Base-by-base conservation (phyloP, 2,329 filamentous ascomycete species). In the Aspergillus brasiliensis region DNA sequence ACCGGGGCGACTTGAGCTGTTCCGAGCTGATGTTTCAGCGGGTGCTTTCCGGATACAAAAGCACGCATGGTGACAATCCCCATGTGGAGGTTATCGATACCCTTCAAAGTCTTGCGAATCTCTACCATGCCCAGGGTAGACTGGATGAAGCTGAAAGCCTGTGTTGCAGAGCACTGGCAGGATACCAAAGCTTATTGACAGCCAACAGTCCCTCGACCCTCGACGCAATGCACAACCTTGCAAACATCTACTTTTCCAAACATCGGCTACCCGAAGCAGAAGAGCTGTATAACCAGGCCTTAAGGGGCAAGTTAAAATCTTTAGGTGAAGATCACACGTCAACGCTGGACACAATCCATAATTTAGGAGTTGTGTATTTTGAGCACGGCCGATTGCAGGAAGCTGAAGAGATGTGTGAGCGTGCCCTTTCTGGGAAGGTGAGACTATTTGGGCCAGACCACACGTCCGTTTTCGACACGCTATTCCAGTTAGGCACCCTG, bases 151-250 rank as follows among this genome's bases (percentile, higher is more conserved):
- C 25, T 8, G 44, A 48, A 21, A 19, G 23, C 11, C 11, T 48
- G 44, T 48, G 44, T 21, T 21, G 15, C 7, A 19, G 17, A 15
- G 44, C 44, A 25, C 44, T 48, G n/a, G 15, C 13, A 15, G 19
- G 44, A 11, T 48, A 48, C 23, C 8, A n/a, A 17, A 48, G 15
- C 13, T 19, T 17, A 15, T 21, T 27, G 21, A 21, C n/a, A n/a
- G n/a, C 44, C 15, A 28, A 11, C 8, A 19, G 23, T 48, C n/a
- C 44, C 13, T 48, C 17, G n/a, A 11, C 17, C 7, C 3, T 48
- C 2, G 23, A 51, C n/a, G 67, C 66, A n/a, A 63, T 71, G 37
- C 61, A 67, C 40, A 65, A 67, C 51, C 61, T 73, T 21, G 70
- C 65, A 5, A 4, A 15, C 51, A 47, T 72, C 54, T 72, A 71